These are phyloP conservation scores for Mucor lusitanicus DNA, from an alignment of 371 early-diverging fungal genomes.

Conservation along the genomic window DNA sequence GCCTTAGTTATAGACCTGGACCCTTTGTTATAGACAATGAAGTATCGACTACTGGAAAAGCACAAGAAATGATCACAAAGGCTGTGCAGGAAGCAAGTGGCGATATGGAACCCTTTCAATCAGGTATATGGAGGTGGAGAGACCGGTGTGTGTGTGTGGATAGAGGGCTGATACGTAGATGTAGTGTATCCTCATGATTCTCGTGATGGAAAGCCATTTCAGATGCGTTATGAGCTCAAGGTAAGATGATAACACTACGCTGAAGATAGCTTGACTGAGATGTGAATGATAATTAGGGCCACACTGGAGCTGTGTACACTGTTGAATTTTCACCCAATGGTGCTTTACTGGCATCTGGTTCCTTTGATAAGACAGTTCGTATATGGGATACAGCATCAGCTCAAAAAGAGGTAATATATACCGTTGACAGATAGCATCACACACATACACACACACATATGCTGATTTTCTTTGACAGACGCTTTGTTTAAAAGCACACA, in stretches of 20 bases:
- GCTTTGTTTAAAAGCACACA: conserved; percentile 68
- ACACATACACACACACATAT: no score
- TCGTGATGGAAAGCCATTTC: conserved; percentile 52
- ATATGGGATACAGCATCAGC: conserved; percentile 82
- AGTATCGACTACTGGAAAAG: conserved; percentile 30
- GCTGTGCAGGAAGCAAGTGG: conserved; percentile 52
- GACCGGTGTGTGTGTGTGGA: no score
- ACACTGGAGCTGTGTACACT: conserved; percentile 84
- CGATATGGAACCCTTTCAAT: conserved; percentile 39
- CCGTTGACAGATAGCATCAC: background rate
- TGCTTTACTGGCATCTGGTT: conserved; percentile 80
- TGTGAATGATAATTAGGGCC: conserved; percentile 56
- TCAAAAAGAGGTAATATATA: conserved; percentile 66
- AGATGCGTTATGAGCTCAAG: conserved; percentile 54
- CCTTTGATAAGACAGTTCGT: conserved; percentile 89
- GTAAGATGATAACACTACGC: conserved; percentile 11
- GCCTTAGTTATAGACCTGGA: conserved; percentile 35
- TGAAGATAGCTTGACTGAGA: background rate
- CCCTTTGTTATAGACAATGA: conserved; percentile 50
- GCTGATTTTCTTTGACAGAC: conserved; percentile 19
- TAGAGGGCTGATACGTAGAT: background rate
- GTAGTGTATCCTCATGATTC: conserved; percentile 34
- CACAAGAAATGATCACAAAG: conserved; percentile 51
- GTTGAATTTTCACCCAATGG: conserved; percentile 86
- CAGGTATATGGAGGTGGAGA: conserved; percentile 12